Base-by-base conservation (phyloP, 2,329 filamentous ascomycete species). In the Biscogniauxia marginata region DNA sequence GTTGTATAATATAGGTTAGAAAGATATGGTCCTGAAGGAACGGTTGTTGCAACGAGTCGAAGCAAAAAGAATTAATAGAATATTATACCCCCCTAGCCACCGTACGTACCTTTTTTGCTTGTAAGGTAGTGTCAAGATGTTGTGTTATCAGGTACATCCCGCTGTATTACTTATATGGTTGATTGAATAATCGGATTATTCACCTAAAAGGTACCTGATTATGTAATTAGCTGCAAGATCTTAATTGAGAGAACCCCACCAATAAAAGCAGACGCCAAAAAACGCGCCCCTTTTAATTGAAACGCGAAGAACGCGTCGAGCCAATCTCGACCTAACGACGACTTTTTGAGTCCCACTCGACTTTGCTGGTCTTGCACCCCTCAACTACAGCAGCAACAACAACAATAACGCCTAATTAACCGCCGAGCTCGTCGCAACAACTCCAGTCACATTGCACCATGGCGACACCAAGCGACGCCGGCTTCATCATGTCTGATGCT, bases 401-500 rank as follows among this genome's bases (percentile, higher is more conserved):
- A n/a, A n/a, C n/a, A n/a, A n/a, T n/a, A n/a, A n/a, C n/a, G n/a
- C n/a, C n/a, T n/a, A n/a, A n/a, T n/a, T n/a, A n/a, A n/a, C n/a
- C n/a, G n/a, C n/a, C n/a, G n/a, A n/a, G n/a, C n/a, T n/a, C n/a
- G n/a, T n/a, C n/a, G n/a, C n/a, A n/a, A n/a, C 24, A 25, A 25
- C 24, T 11, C 24, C 24, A 25, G n/a, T n/a, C n/a, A n/a, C n/a
- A n/a, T 24, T 52, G 8, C 13, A 68, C 53, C 65, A 81, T 82
- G 79, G 77, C 79, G 66, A 72, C 79, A 56, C 78, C 82, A 56
- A 84, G 82, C 75, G 82, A 85, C 61, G 74, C 75, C 69, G 82
- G 80, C 63, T 77, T 79, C 65, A 71, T 78, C 65, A 84, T 84
- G 80, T 85, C 83, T 59, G 83, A 85, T 65, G 79, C 74, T 55